Evolutionary conservation across 495 filamentous ascomycete species (phyloP).

Genomic region (Gamarada debralockiae): DNA sequence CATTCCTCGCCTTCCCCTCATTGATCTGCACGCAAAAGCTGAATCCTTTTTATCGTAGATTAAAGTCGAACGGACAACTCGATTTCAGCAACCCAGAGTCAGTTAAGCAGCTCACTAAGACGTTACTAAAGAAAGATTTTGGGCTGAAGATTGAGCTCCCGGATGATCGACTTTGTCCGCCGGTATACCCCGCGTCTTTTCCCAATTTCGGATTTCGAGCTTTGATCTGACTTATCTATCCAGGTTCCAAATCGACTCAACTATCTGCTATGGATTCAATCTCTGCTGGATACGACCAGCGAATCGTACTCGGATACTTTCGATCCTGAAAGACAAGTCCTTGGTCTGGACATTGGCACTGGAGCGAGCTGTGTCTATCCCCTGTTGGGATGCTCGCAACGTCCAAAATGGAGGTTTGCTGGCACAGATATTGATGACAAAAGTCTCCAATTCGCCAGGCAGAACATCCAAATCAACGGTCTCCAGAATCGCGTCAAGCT

Average conservation of each 20-base stretch:
- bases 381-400: constrained; percentile 67
- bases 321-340: constrained; percentile 50
- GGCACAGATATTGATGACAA: constrained; percentile 80
- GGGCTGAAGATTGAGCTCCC: constrained; percentile 66
- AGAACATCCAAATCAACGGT: constrained; percentile 61
- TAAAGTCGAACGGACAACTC: constrained; percentile 61
- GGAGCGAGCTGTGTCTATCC: constrained; percentile 92
- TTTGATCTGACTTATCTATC: not conserved
- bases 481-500: constrained; percentile 64
- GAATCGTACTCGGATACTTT: constrained; percentile 48
- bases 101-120: constrained; percentile 78
- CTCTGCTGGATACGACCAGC: constrained; percentile 72
- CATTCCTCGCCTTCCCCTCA: not conserved
- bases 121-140: constrained; percentile 74
- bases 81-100: constrained; percentile 80
- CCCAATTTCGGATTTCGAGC: not conserved
- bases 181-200: constrained; percentile 43
- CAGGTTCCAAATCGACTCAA: constrained; percentile 79
- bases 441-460: constrained; percentile 58
- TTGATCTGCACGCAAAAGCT: not conserved
- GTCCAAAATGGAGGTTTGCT: constrained; percentile 66
- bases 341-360: constrained; percentile 86
- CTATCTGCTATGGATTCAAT: constrained; percentile 89
- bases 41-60: constrained; percentile 19
- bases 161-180: constrained; percentile 81